A percentile compares a stretch with the other conserved stretches of the same genome.
phyloP scores from a whole-genome alignment of 345 rosid species.

The Salix dunnii region DNA sequence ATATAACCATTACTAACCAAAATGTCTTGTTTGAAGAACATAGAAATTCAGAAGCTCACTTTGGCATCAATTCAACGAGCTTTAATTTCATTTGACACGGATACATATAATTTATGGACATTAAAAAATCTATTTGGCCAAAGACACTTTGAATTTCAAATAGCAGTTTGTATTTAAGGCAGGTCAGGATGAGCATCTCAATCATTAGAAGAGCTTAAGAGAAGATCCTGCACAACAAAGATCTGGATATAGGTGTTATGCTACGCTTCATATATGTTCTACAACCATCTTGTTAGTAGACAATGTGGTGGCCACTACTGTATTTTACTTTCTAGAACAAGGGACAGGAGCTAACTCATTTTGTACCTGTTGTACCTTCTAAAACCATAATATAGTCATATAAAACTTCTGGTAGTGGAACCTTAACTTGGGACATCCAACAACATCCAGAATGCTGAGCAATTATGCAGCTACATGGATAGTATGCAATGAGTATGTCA shows the following conservation, averaged over 20 bases:
- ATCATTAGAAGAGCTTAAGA: not conserved
- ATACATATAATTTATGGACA: not conserved
- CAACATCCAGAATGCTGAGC: not conserved
- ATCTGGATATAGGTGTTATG: not conserved
- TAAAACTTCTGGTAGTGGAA: not conserved
- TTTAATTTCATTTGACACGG: not conserved
- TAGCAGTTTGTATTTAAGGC: not conserved
- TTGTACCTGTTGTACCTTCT: not conserved
- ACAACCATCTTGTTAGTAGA: not conserved
- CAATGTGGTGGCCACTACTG: not conserved
- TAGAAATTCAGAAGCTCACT: not conserved
- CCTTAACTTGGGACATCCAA: not conserved
- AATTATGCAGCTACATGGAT: not conserved
- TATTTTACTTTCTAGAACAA: not conserved
- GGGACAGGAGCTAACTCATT: not conserved
- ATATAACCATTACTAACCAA: not conserved
- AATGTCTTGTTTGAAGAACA: not conserved
- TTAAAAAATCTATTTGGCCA: not conserved
- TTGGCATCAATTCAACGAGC: not conserved
- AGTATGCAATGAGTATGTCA: not conserved
- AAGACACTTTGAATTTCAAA: not conserved
- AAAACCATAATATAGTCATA: not conserved
- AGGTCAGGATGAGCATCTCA: not conserved
- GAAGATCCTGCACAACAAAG: not conserved
- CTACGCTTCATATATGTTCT: not conserved